These are phyloP conservation scores for Apiospora kogelbergensis DNA, from an alignment of 2,329 filamentous ascomycete genomes.

Conservation along the genomic window DNA sequence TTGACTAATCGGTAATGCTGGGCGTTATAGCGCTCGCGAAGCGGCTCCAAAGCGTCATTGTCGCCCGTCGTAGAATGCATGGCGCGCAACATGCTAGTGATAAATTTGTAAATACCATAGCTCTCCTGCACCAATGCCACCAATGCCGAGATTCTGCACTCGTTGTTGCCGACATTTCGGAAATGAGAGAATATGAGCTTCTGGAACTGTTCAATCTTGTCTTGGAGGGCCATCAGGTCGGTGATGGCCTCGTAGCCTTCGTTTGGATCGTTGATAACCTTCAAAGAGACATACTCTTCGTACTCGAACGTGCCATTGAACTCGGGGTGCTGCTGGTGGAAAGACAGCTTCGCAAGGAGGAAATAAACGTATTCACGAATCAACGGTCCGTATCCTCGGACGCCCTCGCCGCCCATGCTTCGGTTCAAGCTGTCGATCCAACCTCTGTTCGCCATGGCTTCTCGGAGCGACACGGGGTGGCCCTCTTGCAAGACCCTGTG, in stretches of 20 bases:
- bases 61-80: conserved; percentile 97
- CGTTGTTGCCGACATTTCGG: conserved; percentile 86
- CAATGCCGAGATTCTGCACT: conserved; percentile 91
- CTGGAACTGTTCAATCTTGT: conserved; percentile 98
- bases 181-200: conserved; percentile 99
- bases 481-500: conserved; percentile 98
- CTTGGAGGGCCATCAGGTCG: conserved; percentile 93
- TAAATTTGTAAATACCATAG: conserved; percentile 99
- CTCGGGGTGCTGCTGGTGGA: conserved; percentile 94
- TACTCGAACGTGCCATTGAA: conserved; percentile 99
- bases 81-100: conserved; percentile 97
- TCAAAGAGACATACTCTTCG: conserved; percentile 97
- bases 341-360: conserved; percentile 89
- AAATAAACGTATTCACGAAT: conserved; percentile 98
- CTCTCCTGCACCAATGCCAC: conserved; percentile 95
- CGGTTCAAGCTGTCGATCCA: conserved; percentile 94
- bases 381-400: conserved; percentile 86
- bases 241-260: conserved; percentile 97
- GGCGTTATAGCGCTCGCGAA: conserved; percentile 86
- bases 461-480: conserved; percentile 81
- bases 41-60: conserved; percentile 84
- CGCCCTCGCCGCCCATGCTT: conserved; percentile 77
- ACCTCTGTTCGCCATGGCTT: conserved; percentile 82
- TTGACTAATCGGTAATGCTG: conserved; percentile 96
- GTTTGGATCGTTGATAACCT: conserved; percentile 97